Conservation (phyloP, 805 yeast species). For the Naumovozyma castellii region DNA sequence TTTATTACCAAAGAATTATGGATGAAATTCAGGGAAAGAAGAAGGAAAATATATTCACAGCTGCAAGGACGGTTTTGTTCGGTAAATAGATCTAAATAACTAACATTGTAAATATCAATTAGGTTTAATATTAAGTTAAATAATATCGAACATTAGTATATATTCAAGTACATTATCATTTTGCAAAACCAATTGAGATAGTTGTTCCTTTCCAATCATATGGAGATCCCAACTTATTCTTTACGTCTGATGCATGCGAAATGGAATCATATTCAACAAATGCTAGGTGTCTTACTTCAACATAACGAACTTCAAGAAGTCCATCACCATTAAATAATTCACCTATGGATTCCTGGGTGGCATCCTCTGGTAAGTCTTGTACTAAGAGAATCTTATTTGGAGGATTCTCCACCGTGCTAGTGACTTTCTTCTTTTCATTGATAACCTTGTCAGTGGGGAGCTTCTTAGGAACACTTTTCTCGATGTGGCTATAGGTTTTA, state of each 20-base stretch:
- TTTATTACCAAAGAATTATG: constrained; percentile 62
- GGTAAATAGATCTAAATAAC: constrained; percentile 40
- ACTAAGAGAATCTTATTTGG: constrained; percentile 64
- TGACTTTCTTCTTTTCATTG: constrained; percentile 1
- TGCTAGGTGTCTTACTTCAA: constrained; percentile 60
- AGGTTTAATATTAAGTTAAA: constrained; percentile 1
- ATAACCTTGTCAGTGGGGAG: not conserved
- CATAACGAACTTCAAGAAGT: constrained; percentile 55
- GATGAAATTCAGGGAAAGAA: constrained; percentile 63
- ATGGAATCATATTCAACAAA: constrained; percentile 69
- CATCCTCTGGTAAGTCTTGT: constrained; percentile 48
- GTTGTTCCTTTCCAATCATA: constrained; percentile 9
- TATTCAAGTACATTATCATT: constrained; percentile 3
- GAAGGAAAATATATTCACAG: constrained; percentile 55
- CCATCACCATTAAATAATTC: constrained; percentile 47
- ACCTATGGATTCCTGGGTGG: constrained; percentile 34
- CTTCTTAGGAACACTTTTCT: not conserved
- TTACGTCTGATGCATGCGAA: constrained; percentile 33
- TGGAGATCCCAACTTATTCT: constrained; percentile 10
- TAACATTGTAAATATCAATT: not conserved
- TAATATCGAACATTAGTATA: not conserved
- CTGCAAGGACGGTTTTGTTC: constrained; percentile 63
- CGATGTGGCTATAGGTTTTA: not conserved
- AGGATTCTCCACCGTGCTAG: constrained; percentile 32
- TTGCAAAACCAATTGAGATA: constrained; percentile 22